These are phyloP conservation scores for Uronychia setigera DNA, from an alignment of 73 alveolate species.

Conservation along the genomic window DNA sequence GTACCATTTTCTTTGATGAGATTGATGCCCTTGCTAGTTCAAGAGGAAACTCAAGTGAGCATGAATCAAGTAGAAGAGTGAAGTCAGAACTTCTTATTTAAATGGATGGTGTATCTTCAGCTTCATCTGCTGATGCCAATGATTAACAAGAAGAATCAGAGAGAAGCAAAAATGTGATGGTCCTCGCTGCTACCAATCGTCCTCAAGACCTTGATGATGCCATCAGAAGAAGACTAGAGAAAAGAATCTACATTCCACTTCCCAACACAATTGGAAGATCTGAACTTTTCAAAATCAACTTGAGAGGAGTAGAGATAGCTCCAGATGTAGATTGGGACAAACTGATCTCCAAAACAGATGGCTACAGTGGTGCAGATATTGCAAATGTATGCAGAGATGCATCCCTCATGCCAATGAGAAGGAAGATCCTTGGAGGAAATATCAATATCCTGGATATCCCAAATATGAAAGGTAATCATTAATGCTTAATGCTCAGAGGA, in stretches of 20 bases:
- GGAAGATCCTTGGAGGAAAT: constrained; percentile 70
- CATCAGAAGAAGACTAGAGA: constrained; percentile 83
- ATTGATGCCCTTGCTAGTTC: constrained; percentile 90
- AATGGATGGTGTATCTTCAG: constrained; percentile 87
- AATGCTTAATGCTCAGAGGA: no score
- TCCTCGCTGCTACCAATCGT: constrained; percentile 93
- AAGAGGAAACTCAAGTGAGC: constrained; percentile 78
- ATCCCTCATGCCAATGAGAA: constrained; percentile 92
- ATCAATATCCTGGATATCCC: constrained; percentile 77
- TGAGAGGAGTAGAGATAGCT: constrained; percentile 28
- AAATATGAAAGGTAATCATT: constrained; percentile 77
- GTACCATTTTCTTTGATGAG: constrained; percentile 95
- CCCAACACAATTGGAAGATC: constrained; percentile 92
- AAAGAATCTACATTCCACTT: constrained; percentile 91
- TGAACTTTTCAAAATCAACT: constrained; percentile 73
- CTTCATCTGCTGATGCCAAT: constrained; percentile 64
- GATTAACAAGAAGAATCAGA: constrained; percentile 61
- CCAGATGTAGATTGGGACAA: constrained; percentile 42
- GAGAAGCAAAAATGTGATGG: constrained; percentile 59
- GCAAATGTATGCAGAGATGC: constrained; percentile 95
- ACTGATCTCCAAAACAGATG: constrained; percentile 59
- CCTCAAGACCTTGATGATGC: constrained; percentile 97
- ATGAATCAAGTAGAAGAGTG: constrained; percentile 81
- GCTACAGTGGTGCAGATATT: constrained; percentile 92
- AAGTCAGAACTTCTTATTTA: constrained; percentile 92